Evolutionary conservation across 2,329 filamentous ascomycete species (phyloP).

Genomic region (Monosporascus sp.): DNA sequence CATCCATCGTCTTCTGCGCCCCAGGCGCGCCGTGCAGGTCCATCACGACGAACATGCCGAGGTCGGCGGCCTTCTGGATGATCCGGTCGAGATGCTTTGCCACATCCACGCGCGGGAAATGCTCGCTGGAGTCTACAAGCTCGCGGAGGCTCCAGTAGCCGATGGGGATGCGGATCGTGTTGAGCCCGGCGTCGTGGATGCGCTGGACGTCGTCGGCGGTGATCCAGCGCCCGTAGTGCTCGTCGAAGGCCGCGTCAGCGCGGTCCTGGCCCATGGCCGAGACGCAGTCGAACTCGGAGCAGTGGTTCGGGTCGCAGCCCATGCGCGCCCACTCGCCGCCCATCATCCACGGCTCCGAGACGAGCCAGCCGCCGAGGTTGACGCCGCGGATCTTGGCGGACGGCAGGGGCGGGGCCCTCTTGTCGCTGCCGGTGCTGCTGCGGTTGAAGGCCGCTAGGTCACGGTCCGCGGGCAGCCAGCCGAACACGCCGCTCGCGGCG

Average conservation of each 20-base stretch:
- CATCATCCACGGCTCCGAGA: constrained; percentile 51
- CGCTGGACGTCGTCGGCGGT: constrained; percentile 41
- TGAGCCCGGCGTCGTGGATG: constrained; percentile 45
- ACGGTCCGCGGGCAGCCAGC: not conserved
- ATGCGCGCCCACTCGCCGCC: constrained; percentile 39
- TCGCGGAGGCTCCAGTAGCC: constrained; percentile 52
- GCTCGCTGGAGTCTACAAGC: constrained; percentile 42
- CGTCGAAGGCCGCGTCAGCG: constrained; percentile 41
- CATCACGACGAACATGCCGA: constrained; percentile 40
- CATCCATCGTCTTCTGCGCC: constrained; percentile 32
- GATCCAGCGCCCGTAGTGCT: constrained; percentile 48
- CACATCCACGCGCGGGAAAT: constrained; percentile 44
- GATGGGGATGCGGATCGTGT: constrained; percentile 49
- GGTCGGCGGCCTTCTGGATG: constrained; percentile 27
- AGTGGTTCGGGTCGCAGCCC: constrained; percentile 36
- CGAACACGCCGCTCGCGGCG: not conserved
- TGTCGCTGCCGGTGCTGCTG: not conserved
- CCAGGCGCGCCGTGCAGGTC: constrained; percentile 37
- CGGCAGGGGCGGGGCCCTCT: not conserved
- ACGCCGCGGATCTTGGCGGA: constrained; percentile 46
- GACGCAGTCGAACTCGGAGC: constrained; percentile 52
- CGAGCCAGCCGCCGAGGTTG: constrained; percentile 47
- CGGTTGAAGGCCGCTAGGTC: not conserved
- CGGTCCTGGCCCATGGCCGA: constrained; percentile 38
- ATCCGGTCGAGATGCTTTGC: constrained; percentile 30